These are phyloP conservation scores for sorghum (Sorghum bicolor) DNA, from an alignment of 176 grass and related monocot genomes.

Conservation along the genomic window Sorghum_bicolor_NCBIv3 NC_012877.2:3552501-3553000, in stretches of 20 bases:
- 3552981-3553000: background rate
- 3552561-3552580: constrained; percentile 73
- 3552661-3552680: background rate
- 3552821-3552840: constrained; percentile 21
- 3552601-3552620: constrained; percentile 95
- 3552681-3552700: constrained; percentile 24
- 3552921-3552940: constrained; percentile 1
- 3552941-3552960: background rate
- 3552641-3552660: background rate
- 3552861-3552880: background rate
- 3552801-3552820: constrained; percentile 55
- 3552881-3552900: background rate
- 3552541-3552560: constrained; percentile 59
- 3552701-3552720: constrained; percentile 96
- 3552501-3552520: background rate
- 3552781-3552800: constrained; percentile 99
- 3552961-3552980: background rate
- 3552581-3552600: constrained; percentile 97
- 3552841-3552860: background rate
- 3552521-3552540: constrained; percentile 13
- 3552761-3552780: constrained; percentile 77
- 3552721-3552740: constrained; percentile 89
- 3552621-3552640: constrained; percentile 53
- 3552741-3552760: constrained; percentile 74
- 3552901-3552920: background rate